Percentiles rank a stretch among this genome's conserved stretches.
Evolutionary conservation across 768 basidiomycete genomes (phyloP).

Genomic region (Gloeophyllum trabeum): DNA sequence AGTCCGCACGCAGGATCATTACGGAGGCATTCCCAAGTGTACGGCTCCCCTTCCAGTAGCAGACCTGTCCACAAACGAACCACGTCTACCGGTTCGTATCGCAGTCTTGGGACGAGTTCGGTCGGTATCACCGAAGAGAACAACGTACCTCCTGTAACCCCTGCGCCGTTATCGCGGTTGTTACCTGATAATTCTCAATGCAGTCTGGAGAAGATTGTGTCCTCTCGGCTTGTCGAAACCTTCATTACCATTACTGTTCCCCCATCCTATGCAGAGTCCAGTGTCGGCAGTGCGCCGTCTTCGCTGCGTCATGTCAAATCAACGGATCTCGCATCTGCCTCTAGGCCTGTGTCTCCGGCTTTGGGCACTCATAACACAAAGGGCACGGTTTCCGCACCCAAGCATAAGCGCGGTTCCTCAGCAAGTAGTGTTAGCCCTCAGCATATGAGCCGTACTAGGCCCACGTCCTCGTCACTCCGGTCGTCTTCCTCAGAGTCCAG

Average conservation of each 20-base stretch:
- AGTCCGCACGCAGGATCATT: not conserved
- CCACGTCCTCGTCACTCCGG: too few species aligned
- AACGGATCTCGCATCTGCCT: too few species aligned
- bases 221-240: slow-evolving; percentile 68
- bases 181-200: slow-evolving; percentile 55
- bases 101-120: slow-evolving; percentile 8
- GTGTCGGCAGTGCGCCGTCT: too few species aligned
- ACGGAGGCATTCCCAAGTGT: not conserved
- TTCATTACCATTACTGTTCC: slow-evolving; percentile 50
- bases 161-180: slow-evolving; percentile 19
- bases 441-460: too few species aligned
- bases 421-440: too few species aligned
- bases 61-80: slow-evolving; percentile 36
- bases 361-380: too few species aligned
- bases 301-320: too few species aligned
- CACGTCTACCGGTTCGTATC: slow-evolving; percentile 40
- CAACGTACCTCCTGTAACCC: slow-evolving; percentile 3
- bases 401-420: too few species aligned
- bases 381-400: too few species aligned
- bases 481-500: too few species aligned
- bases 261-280: slow-evolving; percentile 4
- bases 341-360: too few species aligned
- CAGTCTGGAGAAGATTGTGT: slow-evolving; percentile 58
- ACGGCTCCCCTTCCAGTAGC: slow-evolving; percentile 16
- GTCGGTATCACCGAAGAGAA: not conserved